A percentile compares a stretch with the other conserved stretches of the same genome.
These are phyloP conservation scores for Cytospora paraplurivora DNA, from an alignment of 2,329 filamentous ascomycete species.

Conservation along the genomic window DNA sequence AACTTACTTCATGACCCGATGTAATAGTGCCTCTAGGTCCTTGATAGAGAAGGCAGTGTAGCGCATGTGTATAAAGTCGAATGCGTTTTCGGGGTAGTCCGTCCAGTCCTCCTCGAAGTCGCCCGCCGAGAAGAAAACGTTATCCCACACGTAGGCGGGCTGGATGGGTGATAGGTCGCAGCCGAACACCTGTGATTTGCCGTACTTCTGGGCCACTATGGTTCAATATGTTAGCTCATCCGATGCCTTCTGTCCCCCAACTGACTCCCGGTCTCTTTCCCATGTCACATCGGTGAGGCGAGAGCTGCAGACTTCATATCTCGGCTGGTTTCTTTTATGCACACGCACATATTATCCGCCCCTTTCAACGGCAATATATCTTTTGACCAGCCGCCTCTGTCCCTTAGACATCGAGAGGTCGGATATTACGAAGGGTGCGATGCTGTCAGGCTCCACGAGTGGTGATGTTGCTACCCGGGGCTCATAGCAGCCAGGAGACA, in stretches of 20 bases:
- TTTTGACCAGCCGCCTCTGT: background rate
- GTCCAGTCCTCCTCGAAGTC: slow-evolving; percentile 57
- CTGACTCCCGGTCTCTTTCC: background rate
- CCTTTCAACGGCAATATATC: background rate
- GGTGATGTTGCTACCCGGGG: background rate
- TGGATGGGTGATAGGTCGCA: slow-evolving; percentile 57
- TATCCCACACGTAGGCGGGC: slow-evolving; percentile 52
- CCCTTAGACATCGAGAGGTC: background rate
- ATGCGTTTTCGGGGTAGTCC: slow-evolving; percentile 44
- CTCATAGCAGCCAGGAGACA: background rate
- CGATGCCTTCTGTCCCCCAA: background rate
- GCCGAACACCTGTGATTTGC: slow-evolving; percentile 47
- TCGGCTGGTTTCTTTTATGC: background rate
- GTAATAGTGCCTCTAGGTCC: slow-evolving; percentile 44
- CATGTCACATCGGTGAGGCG: background rate
- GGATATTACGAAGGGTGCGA: background rate
- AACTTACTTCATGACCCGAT: slow-evolving; percentile 45
- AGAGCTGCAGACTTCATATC: background rate
- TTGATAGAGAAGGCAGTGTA: slow-evolving; percentile 49
- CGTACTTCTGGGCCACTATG: slow-evolving; percentile 51
- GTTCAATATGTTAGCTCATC: slow-evolving; percentile 3
- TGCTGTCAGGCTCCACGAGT: background rate
- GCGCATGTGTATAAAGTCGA: slow-evolving; percentile 54
- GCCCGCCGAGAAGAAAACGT: slow-evolving; percentile 54
- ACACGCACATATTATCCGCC: background rate